Evolutionary conservation across 208 protist genomes (phyloP).

Genomic region (Leishmania aethiopica): DNA sequence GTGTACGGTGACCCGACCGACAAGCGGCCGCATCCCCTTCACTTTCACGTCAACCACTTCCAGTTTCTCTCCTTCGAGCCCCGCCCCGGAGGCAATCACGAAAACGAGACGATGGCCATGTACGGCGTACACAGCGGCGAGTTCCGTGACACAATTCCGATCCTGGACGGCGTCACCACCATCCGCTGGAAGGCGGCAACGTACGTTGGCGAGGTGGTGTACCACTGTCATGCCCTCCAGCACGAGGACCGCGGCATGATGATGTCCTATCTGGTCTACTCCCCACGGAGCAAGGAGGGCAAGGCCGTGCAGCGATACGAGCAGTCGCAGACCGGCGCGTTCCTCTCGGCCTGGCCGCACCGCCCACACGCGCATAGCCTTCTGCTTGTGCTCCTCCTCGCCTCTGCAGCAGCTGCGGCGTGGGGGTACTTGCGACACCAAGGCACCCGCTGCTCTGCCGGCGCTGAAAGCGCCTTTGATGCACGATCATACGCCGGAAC

Average conservation of each 20-base stretch:
- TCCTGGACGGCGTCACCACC: conserved; percentile 78
- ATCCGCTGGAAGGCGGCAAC: conserved; percentile 83
- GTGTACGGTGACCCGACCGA: conserved; percentile 80
- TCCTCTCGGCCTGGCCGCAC: neutral
- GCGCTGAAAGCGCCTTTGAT: conserved; percentile 15
- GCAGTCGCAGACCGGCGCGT: neutral
- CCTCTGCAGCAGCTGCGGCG: conserved; percentile 1
- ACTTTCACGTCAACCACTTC: conserved; percentile 91
- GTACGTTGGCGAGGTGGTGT: conserved; percentile 81
- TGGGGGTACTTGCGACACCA: conserved; percentile 9
- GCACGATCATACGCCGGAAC: conserved; percentile 10
- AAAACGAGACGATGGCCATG: conserved; percentile 70
- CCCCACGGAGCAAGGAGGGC: conserved; percentile 18
- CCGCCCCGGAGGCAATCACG: conserved; percentile 68
- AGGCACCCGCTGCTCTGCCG: neutral
- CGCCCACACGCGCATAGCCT: conserved; percentile 16
- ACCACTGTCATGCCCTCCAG: conserved; percentile 82
- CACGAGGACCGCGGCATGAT: conserved; percentile 92
- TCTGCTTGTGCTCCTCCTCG: conserved; percentile 15
- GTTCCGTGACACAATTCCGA: conserved; percentile 87
- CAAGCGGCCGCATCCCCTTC: conserved; percentile 73
- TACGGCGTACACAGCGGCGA: conserved; percentile 68
- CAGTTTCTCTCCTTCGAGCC: conserved; percentile 72
- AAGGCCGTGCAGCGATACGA: conserved; percentile 9
- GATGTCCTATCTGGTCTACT: conserved; percentile 73